These are phyloP conservation scores for Diaporthe humulicola DNA, from an alignment of 2,329 filamentous ascomycete species.

Conservation along the genomic window DNA sequence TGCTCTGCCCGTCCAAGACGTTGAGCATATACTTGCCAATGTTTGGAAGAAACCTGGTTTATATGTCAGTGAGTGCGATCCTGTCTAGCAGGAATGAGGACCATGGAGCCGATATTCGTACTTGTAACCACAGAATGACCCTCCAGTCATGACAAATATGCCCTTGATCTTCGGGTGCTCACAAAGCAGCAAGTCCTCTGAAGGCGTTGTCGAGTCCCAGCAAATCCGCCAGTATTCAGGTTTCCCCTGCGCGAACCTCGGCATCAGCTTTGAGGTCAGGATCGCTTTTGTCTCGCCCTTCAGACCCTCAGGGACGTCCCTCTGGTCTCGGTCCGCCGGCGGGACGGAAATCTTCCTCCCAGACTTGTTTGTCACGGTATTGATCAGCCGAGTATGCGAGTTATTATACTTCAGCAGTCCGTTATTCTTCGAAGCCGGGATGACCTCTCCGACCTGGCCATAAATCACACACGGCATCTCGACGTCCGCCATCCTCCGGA, in stretches of 20 bases:
- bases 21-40: constrained; percentile 29
- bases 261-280: constrained; percentile 30
- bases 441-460: constrained; percentile 11
- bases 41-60: neutral
- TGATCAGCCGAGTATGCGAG: constrained; percentile 4
- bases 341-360: constrained; percentile 21
- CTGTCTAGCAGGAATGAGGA: neutral
- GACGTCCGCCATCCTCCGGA: neutral
- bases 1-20: constrained; percentile 14
- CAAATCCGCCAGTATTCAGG: constrained; percentile 33
- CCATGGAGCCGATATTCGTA: neutral
- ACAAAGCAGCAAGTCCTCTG: constrained; percentile 31
- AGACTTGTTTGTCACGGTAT: neutral
- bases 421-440: constrained; percentile 17
- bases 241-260: neutral
- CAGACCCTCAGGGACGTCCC: neutral
- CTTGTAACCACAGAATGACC: constrained; percentile 33
- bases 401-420: constrained; percentile 32
- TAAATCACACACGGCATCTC: constrained; percentile 32
- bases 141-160: constrained; percentile 21
- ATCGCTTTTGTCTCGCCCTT: constrained; percentile 8
- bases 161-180: constrained; percentile 22
- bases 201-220: constrained; percentile 31
- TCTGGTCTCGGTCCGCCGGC: neutral
- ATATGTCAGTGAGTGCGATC: neutral